Base-by-base conservation (phyloP, 305 asterid genomes). In the Rubia peregrina region DNA sequence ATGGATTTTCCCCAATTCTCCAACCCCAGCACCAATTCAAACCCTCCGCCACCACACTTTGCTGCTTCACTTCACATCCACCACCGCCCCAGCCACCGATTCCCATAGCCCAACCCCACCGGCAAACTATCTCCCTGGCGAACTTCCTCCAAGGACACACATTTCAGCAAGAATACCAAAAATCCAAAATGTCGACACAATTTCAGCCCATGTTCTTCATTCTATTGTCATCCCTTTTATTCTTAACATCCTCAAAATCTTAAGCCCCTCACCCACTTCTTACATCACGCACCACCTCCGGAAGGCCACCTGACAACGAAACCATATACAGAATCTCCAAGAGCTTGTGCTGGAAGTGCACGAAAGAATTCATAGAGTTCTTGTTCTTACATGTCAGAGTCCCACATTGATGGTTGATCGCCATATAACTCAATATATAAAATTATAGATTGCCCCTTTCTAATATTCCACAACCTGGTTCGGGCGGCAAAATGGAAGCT, bases 391-490 rank as follows among this genome's bases (percentile, higher is more conserved):
- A n/a, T n/a, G n/a, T n/a, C n/a, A n/a, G n/a, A n/a, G n/a, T n/a
- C n/a, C n/a, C n/a, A n/a, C n/a, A n/a, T n/a, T n/a, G n/a, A n/a
- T n/a, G n/a, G n/a, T n/a, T n/a, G n/a, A n/a, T n/a, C n/a, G n/a
- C n/a, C n/a, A n/a, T n/a, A n/a, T n/a, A n/a, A n/a, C n/a, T n/a
- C n/a, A n/a, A n/a, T n/a, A n/a, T n/a, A n/a, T n/a, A n/a, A n/a
- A n/a, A n/a, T n/a, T n/a, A n/a, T n/a, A n/a, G n/a, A n/a, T n/a
- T n/a, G n/a, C n/a, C n/a, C n/a, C n/a, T n/a, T n/a, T n/a, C n/a
- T n/a, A n/a, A n/a, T n/a, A n/a, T 75, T 69, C 7, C 98, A 90
- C 88, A 92, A 92, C 73, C 22, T 88, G 6, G 93, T 86, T 1
- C 63, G 96, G 30, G 96, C 89, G 1, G 76, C 83, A 5, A 92